phyloP scores from a whole-genome alignment of 495 filamentous ascomycete species.

The Terfezia claveryi region DNA sequence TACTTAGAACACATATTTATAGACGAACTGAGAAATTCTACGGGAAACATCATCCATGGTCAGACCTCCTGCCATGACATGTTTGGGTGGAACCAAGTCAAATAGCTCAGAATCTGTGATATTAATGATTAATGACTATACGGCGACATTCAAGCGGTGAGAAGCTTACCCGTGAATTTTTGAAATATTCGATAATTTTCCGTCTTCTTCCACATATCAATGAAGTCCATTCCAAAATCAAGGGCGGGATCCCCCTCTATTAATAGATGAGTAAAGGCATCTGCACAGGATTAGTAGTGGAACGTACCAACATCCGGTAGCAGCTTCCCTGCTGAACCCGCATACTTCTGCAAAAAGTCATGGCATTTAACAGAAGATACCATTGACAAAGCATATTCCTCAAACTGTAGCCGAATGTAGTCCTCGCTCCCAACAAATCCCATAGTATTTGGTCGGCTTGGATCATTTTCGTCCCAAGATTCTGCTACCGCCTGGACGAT shows the following conservation, averaged over 20 bases:
- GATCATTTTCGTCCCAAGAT: conserved; percentile 86
- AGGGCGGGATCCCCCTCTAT: conserved; percentile 62
- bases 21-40: conserved; percentile 63
- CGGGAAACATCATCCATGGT: conserved; percentile 89
- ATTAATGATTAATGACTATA: conserved; percentile 1
- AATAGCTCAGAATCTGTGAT: conserved; percentile 66
- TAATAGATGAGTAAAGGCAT: background rate
- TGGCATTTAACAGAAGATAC: conserved; percentile 79
- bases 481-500: conserved; percentile 82
- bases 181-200: conserved; percentile 78
- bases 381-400: conserved; percentile 84
- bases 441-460: conserved; percentile 69
- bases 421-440: conserved; percentile 94
- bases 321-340: conserved; percentile 34
- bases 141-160: background rate
- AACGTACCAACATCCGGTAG: conserved; percentile 32
- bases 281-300: background rate
- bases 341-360: conserved; percentile 43
- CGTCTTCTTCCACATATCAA: conserved; percentile 60
- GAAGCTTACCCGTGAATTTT: conserved; percentile 26
- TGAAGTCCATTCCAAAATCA: conserved; percentile 61
- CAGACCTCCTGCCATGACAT: conserved; percentile 85
- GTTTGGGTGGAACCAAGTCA: conserved; percentile 76
- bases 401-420: conserved; percentile 91
- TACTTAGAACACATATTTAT: background rate